phyloP scores from a whole-genome alignment of 805 yeast species.

The Schwanniomyces yamadae region DNA sequence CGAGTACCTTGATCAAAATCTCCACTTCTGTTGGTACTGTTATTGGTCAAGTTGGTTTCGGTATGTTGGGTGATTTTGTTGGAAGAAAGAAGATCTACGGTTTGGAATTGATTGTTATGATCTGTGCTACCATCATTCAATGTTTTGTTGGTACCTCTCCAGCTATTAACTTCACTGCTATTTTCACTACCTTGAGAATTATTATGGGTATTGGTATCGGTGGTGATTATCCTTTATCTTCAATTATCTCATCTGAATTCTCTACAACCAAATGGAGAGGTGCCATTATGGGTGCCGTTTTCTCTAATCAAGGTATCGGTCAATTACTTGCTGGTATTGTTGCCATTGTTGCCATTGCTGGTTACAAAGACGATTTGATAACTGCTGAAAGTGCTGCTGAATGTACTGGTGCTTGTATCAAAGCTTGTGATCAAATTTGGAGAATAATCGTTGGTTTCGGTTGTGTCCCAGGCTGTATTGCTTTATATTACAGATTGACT shows the following conservation, averaged over 20 bases:
- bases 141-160: conserved; percentile 70
- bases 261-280: conserved; percentile 97
- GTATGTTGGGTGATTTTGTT: conserved; percentile 72
- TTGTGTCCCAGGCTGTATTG: conserved; percentile 81
- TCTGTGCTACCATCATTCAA: conserved; percentile 75
- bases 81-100: conserved; percentile 92
- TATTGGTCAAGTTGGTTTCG: conserved; percentile 85
- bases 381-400: conserved; percentile 52
- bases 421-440: conserved; percentile 93
- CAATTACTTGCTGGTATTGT: conserved; percentile 86
- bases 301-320: conserved; percentile 97
- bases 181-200: conserved; percentile 75
- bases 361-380: conserved; percentile 63
- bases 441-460: conserved; percentile 88
- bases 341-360: conserved; percentile 73
- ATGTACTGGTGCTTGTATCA: conserved; percentile 66
- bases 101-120: conserved; percentile 80
- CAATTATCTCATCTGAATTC: conserved; percentile 90
- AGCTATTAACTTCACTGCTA: conserved; percentile 70
- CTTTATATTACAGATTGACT: conserved; percentile 87
- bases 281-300: conserved; percentile 95
- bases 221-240: conserved; percentile 93
- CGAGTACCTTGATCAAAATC: conserved; percentile 74
- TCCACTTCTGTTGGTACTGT: conserved; percentile 94
- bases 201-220: conserved; percentile 96